These are phyloP conservation scores for Wallacemonas sp. DNA, from an alignment of 208 protist species.

Conservation along the genomic window DNA sequence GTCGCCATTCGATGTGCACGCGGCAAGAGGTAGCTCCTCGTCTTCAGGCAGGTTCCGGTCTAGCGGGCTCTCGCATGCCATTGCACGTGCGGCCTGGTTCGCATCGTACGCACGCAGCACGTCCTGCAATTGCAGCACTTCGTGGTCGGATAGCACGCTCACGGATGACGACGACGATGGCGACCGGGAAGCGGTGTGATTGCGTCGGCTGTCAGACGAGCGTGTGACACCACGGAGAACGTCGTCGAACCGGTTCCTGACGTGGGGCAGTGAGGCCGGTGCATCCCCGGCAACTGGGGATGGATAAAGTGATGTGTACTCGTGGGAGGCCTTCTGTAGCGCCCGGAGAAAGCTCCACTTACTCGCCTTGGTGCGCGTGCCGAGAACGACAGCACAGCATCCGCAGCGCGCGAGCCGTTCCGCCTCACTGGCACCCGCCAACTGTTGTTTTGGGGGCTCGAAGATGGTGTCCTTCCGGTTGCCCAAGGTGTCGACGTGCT, in stretches of 20 bases:
- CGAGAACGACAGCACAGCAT: conserved; percentile 27
- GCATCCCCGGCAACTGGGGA: neutral
- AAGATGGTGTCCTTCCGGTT: conserved; percentile 31
- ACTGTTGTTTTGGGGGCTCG: neutral
- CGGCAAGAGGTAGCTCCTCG: conserved; percentile 1
- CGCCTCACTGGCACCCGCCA: neutral
- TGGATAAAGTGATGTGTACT: conserved; percentile 17
- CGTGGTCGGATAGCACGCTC: conserved; percentile 49
- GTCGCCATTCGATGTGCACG: neutral
- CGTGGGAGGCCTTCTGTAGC: conserved; percentile 23
- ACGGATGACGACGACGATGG: conserved; percentile 16
- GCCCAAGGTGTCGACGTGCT: conserved; percentile 38
- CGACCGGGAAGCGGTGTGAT: neutral
- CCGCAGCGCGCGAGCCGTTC: neutral
- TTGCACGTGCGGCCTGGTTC: conserved; percentile 3
- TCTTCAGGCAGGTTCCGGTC: neutral
- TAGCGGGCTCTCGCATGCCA: neutral
- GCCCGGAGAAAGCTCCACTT: conserved; percentile 54
- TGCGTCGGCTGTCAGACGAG: neutral
- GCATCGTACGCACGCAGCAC: conserved; percentile 41
- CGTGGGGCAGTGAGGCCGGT: neutral
- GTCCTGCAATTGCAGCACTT: conserved; percentile 57
- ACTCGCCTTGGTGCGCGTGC: conserved; percentile 31
- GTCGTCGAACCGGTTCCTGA: conserved; percentile 10
- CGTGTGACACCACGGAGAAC: conserved; percentile 5